These are phyloP conservation scores for Coniochaeta pulveracea DNA, from an alignment of 2,329 filamentous ascomycete genomes.

Conservation along the genomic window DNA sequence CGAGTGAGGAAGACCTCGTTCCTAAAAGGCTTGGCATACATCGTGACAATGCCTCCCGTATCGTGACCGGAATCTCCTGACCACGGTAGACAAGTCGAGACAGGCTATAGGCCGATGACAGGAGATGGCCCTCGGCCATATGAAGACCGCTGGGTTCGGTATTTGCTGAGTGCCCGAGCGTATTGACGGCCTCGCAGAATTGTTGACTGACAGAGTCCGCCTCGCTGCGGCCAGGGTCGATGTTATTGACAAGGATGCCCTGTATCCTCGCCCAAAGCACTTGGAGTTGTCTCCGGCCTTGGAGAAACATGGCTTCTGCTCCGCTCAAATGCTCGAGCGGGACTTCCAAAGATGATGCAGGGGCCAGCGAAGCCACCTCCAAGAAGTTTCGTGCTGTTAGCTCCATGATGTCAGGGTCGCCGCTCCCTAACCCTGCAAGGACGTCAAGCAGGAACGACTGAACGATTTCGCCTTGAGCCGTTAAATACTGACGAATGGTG, in stretches of 20 bases:
- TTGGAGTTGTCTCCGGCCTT: constrained; percentile 45
- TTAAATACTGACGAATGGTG: constrained; percentile 46
- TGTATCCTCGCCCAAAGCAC: constrained; percentile 57
- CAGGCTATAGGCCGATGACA: no score
- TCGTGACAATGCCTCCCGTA: no score
- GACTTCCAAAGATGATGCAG: constrained; percentile 28
- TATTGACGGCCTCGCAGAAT: no score
- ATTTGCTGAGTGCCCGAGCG: no score
- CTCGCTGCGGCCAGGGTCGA: no score
- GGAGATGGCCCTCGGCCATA: constrained; percentile 30
- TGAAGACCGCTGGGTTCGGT: no score
- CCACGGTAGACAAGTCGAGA: constrained; percentile 32
- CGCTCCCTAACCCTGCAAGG: no score
- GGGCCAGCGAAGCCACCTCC: constrained; percentile 31
- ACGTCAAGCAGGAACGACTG: no score
- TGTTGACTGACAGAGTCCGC: no score
- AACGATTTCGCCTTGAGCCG: constrained; percentile 23
- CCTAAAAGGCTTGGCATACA: no score
- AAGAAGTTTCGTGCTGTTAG: constrained; percentile 41
- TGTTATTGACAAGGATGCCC: constrained; percentile 70
- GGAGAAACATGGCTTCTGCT: constrained; percentile 32
- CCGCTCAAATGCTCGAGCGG: constrained; percentile 40
- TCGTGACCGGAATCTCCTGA: no score
- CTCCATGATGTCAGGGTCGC: constrained; percentile 28
- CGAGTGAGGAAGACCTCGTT: constrained; percentile 13